Evolutionary conservation across 148 eudicot species (phyloP), one percentile per base, ranked within the genome.

Genomic region (Cornus suecica): DNA sequence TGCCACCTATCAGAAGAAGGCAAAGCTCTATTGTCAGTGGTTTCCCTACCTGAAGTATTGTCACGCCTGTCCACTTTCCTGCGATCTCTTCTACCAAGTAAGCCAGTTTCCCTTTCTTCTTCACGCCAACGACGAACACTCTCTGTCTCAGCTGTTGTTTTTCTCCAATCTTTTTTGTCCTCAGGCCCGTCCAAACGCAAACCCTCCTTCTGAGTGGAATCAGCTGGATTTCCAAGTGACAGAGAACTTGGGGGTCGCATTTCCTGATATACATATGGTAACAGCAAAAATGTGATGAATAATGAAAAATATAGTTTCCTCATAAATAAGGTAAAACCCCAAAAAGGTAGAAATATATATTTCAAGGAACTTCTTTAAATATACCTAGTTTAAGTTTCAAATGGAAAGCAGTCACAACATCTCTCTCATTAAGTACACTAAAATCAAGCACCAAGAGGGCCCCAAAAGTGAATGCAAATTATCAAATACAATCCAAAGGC

Each of bases 31-130:
- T 31, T 79, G 18, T 94, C 97, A 54, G 81, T 64, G 34, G 78
- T 85, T 73, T 94, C 98, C 85, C 84, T 92, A 32, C 74, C 89
- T 26, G 88, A 78, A 79, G 71, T 86, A 71, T 94, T 97, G 76
- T 72, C 87, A 71, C 98, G 95, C 48, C 99, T 92, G 52, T 90
- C 99, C 18, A 89, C 74, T 78, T 92, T 95, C 82, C 92, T 86
- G 48, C 91, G 89, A 60, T 92, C 97, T 80, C 97, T 91, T 87
- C 97, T 87, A 71, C 94, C 97, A 77, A 95, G 94, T 77, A 95
- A 83, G 78, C 99, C 92, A 71, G 97, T 95, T 87, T 95, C 99
- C 80, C 99, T 87, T 86, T 95, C 99, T 78, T 95, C 99, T 85
- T 95, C 99, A 52, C 97, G 97, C 99, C 99, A 95, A 73, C 97